Conservation (phyloP, 2,329 filamentous ascomycete genomes). For the Penicillium sp. region DNA sequence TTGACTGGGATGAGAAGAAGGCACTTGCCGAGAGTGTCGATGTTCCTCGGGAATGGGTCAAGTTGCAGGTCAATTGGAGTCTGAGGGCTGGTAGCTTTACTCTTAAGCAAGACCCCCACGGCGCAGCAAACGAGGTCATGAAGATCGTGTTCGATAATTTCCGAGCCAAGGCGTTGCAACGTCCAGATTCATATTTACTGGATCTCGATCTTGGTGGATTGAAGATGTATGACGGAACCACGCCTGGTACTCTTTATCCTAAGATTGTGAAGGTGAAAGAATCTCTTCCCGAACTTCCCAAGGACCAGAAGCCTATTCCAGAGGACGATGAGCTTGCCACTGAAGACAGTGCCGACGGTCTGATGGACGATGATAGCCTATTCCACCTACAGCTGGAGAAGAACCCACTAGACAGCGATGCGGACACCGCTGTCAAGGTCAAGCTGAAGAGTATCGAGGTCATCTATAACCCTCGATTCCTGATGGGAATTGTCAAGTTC, state of each 20-base stretch:
- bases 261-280: constrained; percentile 97
- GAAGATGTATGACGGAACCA: constrained; percentile 94
- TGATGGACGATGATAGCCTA: constrained; percentile 69
- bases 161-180: constrained; percentile 82
- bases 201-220: constrained; percentile 90
- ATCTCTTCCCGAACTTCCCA: constrained; percentile 61
- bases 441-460: constrained; percentile 96
- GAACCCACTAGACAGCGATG: constrained; percentile 88
- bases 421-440: constrained; percentile 84
- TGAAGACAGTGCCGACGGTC: constrained; percentile 42
- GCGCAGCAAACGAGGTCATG: constrained; percentile 76
- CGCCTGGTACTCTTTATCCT: constrained; percentile 83
- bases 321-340: constrained; percentile 43
- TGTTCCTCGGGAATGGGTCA: constrained; percentile 84
- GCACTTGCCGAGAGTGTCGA: constrained; percentile 86
- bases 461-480: constrained; percentile 93
- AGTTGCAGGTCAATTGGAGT: constrained; percentile 87
- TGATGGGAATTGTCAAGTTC: constrained; percentile 89
- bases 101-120: constrained; percentile 79
- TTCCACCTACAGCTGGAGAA: constrained; percentile 93
- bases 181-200: constrained; percentile 86
- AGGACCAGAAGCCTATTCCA: constrained; percentile 29
- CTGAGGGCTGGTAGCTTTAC: constrained; percentile 97
- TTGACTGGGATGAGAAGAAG: constrained; percentile 97
- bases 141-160: constrained; percentile 94